These are phyloP conservation scores for Plasmodium vinckei DNA, from an alignment of 169 alveolate species.

Conservation along the genomic window DNA sequence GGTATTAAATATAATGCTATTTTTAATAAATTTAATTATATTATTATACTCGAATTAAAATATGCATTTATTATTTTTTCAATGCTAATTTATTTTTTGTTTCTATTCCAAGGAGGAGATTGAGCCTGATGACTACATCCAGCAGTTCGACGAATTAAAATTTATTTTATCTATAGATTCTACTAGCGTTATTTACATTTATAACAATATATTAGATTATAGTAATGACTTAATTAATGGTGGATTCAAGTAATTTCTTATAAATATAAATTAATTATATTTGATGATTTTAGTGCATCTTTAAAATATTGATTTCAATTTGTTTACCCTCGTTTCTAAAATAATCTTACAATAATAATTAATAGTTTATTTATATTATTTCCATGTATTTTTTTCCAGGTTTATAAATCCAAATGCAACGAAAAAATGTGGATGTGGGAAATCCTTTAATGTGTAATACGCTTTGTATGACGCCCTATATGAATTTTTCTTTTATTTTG, in stretches of 20 bases:
- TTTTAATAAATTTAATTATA: background rate
- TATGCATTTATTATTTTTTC: background rate
- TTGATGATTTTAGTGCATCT: background rate
- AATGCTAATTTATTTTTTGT: no score
- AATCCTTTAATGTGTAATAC: conserved; percentile 63
- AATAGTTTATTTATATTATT: background rate
- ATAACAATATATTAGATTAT: conserved; percentile 60
- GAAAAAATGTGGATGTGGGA: conserved; percentile 76
- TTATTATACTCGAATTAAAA: background rate
- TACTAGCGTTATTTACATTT: conserved; percentile 71
- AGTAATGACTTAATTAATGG: conserved; percentile 70
- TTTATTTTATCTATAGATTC: conserved; percentile 70
- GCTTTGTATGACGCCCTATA: background rate
- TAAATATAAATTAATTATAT: background rate
- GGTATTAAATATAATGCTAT: conserved; percentile 19
- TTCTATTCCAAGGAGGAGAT: conserved; percentile 44
- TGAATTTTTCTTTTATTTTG: conserved; percentile 1
- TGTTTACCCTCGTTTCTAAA: background rate
- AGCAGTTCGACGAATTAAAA: conserved; percentile 61
- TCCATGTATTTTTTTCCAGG: conserved; percentile 32
- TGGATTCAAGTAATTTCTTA: conserved; percentile 73
- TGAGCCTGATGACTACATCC: conserved; percentile 71
- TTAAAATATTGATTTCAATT: background rate
- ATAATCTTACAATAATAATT: background rate
- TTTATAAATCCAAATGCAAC: conserved; percentile 77